Base-by-base conservation (phyloP, 108 stramenopile genomes). In the Tribonema minus region DNA sequence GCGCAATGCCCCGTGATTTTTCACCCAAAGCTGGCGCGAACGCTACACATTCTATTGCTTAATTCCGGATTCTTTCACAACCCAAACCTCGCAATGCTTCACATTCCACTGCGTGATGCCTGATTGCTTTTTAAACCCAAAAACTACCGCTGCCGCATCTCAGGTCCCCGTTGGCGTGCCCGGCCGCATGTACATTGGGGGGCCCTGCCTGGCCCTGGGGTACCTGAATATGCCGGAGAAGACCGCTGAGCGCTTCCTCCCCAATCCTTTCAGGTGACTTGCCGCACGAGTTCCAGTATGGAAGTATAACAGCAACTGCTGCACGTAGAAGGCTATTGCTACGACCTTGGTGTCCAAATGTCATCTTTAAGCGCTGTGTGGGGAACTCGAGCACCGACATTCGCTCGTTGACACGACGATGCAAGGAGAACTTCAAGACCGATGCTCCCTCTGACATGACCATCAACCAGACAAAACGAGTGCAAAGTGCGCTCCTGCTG, bases 151-250 rank as follows among this genome's bases (percentile, higher is more conserved):
- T 54, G 46, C 46, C 20, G 20, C 20, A 54, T 20, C 20, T 29
- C 30, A 76, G 76, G 76, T 75, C 0, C 80, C 82, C 20, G 27
- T 83, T 12, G 76, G 76, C 28, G 76, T 88, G 38, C 88, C 88
- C n/a, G 89, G 88, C 34, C 81, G 85, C 15, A 70, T 89, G 66
- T 90, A 89, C 67, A 88, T 92, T 0, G 89, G 86, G 9, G 90
- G 90, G 9, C 88, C 88, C n/a, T 87, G 88, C 36, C 71, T 92
- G 28, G 91, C 90, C 25, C 81, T 87, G 20, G 91, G 90, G 7
- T 92, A 92, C 65, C 78, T 92, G 58, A 88, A 91, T 82, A 78
- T 88, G 75, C 88, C 90, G 20, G 91, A 90, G 35, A 81, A 86
- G 72, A 90, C 89, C n/a, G 75, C 82, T 1, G 84, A 87, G 76